These are phyloP conservation scores for Trichosporon sp. DNA, from an alignment of 1,284 basidiomycete species.

Conservation along the genomic window DNA sequence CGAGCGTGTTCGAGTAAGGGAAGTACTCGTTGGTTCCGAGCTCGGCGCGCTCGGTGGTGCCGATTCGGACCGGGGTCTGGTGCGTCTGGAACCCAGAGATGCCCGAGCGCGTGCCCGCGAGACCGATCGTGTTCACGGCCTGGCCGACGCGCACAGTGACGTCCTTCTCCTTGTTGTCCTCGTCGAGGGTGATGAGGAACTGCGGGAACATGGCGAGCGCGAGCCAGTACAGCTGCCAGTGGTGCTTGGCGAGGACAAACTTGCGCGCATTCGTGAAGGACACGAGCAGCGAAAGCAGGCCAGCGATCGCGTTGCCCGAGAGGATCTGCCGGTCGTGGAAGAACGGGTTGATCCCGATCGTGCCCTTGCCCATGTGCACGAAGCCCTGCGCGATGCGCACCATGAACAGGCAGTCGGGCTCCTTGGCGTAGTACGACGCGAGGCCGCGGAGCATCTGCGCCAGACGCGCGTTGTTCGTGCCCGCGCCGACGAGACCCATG, in stretches of 20 bases:
- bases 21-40: conserved; percentile 96
- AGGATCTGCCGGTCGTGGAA: conserved; percentile 90
- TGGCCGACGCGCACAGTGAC: conserved; percentile 95
- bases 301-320: conserved; percentile 87
- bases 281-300: conserved; percentile 80
- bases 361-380: conserved; percentile 99
- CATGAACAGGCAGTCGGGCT: conserved; percentile 95
- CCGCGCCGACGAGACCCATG: conserved; percentile 97
- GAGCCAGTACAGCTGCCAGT: conserved; percentile 99
- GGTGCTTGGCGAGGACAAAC: conserved; percentile 89
- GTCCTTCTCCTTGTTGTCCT: conserved; percentile 78
- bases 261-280: conserved; percentile 92
- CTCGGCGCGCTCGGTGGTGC: conserved; percentile 90
- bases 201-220: conserved; percentile 96
- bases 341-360: conserved; percentile 97
- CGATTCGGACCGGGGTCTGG: conserved; percentile 90
- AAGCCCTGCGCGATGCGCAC: conserved; percentile 95
- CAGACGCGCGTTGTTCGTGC: conserved; percentile 95
- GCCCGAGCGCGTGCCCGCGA: conserved; percentile 54
- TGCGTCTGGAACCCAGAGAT: conserved; percentile 82
- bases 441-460: conserved; percentile 97
- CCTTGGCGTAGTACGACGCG: conserved; percentile 96
- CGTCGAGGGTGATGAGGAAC: conserved; percentile 95
- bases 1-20: conserved; percentile 82
- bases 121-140: conserved; percentile 60